These are phyloP conservation scores for Melampsora larici-populina DNA, from an alignment of 1,284 basidiomycete species.

Conservation along the genomic window DNA sequence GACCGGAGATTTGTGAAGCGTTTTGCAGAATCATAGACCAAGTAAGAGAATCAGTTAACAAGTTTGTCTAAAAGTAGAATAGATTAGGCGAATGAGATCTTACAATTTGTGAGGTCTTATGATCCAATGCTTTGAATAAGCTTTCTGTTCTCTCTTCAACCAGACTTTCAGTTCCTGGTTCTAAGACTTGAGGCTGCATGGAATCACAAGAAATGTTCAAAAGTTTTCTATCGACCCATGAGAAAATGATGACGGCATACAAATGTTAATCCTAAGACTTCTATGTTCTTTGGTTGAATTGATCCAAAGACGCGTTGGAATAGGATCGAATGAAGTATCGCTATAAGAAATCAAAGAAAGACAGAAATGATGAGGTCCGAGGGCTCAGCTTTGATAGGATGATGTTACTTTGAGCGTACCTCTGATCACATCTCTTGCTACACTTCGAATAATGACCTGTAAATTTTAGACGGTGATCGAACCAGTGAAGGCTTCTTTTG, in stretches of 20 bases:
- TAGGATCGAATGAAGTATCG: constrained; percentile 6
- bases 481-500: not conserved
- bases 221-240: too few relatives aligned
- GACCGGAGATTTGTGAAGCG: not conserved
- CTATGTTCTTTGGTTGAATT: not conserved
- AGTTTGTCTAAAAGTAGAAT: not conserved
- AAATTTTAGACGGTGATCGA: too few relatives aligned
- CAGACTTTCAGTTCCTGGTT: constrained; percentile 26
- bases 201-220: not conserved
- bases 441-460: constrained; percentile 1
- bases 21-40: not conserved
- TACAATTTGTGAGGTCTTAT: constrained; percentile 16
- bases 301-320: constrained; percentile 17
- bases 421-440: constrained; percentile 1
- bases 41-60: not conserved
- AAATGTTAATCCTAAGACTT: constrained; percentile 14
- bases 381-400: not conserved
- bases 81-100: not conserved
- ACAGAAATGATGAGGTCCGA: not conserved
- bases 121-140: constrained; percentile 9
- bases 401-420: not conserved
- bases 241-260: not conserved
- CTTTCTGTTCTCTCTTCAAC: constrained; percentile 15
- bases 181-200: constrained; percentile 19
- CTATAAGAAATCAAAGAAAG: not conserved